These are phyloP conservation scores for Penicillium dipodomyicola DNA, from an alignment of 495 filamentous ascomycete species.

Conservation along the genomic window DNA sequence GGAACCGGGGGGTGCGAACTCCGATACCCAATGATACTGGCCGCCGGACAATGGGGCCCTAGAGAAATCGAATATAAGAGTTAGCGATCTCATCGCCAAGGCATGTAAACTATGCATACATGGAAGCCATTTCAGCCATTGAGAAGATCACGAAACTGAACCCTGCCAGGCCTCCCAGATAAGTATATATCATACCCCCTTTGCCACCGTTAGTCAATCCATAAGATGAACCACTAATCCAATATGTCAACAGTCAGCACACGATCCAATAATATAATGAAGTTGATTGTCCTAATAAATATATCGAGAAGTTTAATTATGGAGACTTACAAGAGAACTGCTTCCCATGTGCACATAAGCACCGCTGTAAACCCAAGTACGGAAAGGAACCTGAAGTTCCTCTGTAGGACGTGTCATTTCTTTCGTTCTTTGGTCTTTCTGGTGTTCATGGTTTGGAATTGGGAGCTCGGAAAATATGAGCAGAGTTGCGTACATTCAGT, in stretches of 20 bases:
- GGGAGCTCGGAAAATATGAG: neutral
- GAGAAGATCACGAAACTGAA: neutral
- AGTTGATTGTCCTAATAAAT: neutral
- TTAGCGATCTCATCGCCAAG: neutral
- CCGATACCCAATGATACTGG: neutral
- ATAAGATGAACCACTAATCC: neutral
- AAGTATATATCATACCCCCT: neutral
- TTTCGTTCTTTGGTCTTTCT: neutral
- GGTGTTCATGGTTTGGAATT: neutral
- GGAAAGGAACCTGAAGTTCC: neutral
- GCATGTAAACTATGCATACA: neutral
- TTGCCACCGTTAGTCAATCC: neutral
- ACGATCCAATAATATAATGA: neutral
- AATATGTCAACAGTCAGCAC: neutral
- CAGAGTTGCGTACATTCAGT: neutral
- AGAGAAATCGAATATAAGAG: neutral
- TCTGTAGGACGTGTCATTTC: neutral
- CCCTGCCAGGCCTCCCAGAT: neutral
- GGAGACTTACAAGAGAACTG: neutral
- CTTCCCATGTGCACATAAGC: neutral
- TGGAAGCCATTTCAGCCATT: neutral
- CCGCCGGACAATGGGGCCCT: neutral
- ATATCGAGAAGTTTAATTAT: neutral
- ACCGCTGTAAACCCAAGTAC: neutral
- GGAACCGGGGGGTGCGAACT: neutral